A percentile compares a stretch with the other conserved stretches of the same genome.
Conservation (phyloP, 495 filamentous ascomycete genomes). For the Penicillium crystallinum region DNA sequence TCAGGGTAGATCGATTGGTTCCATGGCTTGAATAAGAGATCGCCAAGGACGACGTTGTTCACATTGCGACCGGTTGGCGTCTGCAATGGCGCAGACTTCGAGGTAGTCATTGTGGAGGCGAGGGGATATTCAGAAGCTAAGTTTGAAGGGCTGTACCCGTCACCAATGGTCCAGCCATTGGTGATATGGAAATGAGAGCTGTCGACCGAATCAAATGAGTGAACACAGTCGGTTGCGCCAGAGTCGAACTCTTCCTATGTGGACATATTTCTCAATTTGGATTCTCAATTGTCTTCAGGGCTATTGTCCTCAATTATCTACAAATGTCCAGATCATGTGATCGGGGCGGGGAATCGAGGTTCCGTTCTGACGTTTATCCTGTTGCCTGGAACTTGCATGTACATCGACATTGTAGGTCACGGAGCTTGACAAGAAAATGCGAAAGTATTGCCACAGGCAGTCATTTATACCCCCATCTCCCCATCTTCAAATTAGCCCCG, state of each 20-base stretch:
- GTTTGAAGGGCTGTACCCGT: constrained; percentile 1
- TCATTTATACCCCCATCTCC: constrained; percentile 5
- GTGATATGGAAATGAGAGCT: constrained; percentile 2
- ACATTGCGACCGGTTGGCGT: constrained; percentile 55
- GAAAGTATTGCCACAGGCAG: constrained; percentile 22
- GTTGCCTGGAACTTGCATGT: constrained; percentile 11
- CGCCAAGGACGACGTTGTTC: constrained; percentile 68
- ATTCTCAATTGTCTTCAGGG: neutral
- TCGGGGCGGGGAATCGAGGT: neutral
- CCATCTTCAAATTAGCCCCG: neutral
- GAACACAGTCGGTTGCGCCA: neutral
- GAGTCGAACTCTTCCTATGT: neutral
- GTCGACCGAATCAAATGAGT: neutral
- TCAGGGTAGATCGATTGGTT: constrained; percentile 76
- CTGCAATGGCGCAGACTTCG: constrained; percentile 26
- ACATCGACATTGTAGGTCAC: neutral
- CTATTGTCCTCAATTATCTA: neutral
- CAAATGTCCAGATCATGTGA: neutral
- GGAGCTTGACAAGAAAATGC: neutral
- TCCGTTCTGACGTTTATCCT: constrained; percentile 1
- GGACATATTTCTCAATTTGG: neutral
- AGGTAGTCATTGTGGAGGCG: constrained; percentile 26
- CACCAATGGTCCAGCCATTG: constrained; percentile 23
- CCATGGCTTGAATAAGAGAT: constrained; percentile 69
- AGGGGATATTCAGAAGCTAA: neutral